Conservation (phyloP, 164 flowering plant genomes). For the Nelumbo lutea region DNA sequence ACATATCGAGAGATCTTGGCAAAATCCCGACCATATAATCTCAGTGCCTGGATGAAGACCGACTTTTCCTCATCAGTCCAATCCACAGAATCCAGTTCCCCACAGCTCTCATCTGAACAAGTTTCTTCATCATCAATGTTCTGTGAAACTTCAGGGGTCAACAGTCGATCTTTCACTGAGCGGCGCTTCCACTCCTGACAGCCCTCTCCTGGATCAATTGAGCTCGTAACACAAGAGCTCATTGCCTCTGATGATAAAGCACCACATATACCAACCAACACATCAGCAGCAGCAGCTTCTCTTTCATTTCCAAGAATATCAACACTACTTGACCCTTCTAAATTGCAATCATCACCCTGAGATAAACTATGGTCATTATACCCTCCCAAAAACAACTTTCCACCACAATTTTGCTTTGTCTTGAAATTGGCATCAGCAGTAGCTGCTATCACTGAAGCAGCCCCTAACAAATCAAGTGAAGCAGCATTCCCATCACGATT, state of each 20-base stretch:
- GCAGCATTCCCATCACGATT: conserved; percentile 62
- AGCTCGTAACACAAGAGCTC: conserved; percentile 82
- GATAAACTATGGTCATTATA: conserved; percentile 15
- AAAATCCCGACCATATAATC: conserved; percentile 81
- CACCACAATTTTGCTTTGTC: conserved; percentile 21
- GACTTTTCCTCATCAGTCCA: conserved; percentile 98
- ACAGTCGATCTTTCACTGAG: conserved; percentile 24
- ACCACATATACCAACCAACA: conserved; percentile 80
- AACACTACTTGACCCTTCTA: conserved; percentile 34
- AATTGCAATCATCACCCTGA: conserved; percentile 21
- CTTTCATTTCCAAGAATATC: conserved; percentile 44
- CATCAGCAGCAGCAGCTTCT: conserved; percentile 80
- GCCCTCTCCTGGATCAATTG: conserved; percentile 63
- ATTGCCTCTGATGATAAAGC: conserved; percentile 88
- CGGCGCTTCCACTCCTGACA: conserved; percentile 42
- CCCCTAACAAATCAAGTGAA: conserved; percentile 81
- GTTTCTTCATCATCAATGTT: conserved; percentile 62
- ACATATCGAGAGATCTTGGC: conserved; percentile 59
- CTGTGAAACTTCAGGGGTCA: conserved; percentile 57
- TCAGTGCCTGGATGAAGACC: conserved; percentile 56
- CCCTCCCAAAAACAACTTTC: conserved; percentile 27
- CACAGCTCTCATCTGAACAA: conserved; percentile 91
- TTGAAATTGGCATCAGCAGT: conserved; percentile 31
- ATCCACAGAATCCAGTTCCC: conserved; percentile 64
- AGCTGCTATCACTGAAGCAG: conserved; percentile 66